Evolutionary conservation across 2,329 filamentous ascomycete genomes (phyloP).

Genomic region (Aspergillus bombycis): DNA sequence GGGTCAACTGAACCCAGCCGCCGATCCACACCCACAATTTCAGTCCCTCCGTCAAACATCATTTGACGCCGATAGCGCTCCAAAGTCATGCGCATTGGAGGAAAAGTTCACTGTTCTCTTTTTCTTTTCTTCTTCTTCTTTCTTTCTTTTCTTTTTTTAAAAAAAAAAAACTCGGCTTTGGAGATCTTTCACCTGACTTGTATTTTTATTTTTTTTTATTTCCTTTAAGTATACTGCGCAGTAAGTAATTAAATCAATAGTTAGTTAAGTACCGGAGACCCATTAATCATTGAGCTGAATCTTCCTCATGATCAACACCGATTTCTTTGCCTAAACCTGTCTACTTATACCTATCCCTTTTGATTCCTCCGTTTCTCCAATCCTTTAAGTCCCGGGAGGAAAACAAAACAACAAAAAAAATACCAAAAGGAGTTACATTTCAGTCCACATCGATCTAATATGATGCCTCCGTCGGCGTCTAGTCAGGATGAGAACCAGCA

Average conservation of each 20-base stretch:
- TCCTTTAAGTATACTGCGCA: background rate
- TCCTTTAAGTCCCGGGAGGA: background rate
- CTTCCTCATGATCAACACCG: background rate
- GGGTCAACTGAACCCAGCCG: no score
- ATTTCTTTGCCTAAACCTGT: background rate
- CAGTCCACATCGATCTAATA: background rate
- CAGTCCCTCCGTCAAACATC: no score
- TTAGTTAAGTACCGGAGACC: background rate
- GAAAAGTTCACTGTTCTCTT: background rate
- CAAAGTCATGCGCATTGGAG: background rate
- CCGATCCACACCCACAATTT: no score
- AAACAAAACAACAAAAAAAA: no score
- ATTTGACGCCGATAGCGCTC: slow-evolving; percentile 2
- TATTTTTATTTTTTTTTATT: background rate
- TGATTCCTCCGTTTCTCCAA: background rate
- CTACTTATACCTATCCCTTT: background rate
- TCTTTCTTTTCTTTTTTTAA: background rate
- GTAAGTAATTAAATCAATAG: background rate
- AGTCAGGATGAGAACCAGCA: background rate
- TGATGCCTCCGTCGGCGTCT: background rate
- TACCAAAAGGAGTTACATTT: background rate
- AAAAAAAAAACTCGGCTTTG: no score
- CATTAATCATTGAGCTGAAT: background rate
- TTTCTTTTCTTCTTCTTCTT: background rate
- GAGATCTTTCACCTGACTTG: background rate